Base-by-base conservation (phyloP, 2,329 filamentous ascomycete genomes). In the Penicillium sp. region DNA sequence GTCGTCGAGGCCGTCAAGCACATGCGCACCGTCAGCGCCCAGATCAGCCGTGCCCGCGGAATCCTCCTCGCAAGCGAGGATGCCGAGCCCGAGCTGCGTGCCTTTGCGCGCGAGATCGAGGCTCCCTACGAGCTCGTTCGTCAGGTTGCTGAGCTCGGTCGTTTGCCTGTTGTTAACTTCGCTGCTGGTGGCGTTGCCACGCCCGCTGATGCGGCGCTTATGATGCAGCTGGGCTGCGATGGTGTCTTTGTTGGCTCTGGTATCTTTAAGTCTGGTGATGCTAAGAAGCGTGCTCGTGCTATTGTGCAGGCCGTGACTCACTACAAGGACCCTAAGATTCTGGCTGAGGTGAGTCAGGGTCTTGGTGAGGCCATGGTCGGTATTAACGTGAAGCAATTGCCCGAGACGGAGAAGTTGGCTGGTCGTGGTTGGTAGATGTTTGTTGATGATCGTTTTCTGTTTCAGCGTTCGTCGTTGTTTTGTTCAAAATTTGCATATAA, bases 131-230 rank as follows among this genome's bases (percentile, higher is more conserved):
- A 83, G 8, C 77, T 99, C 54, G 80, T 99, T 29, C 87, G 85
- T 70, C 84, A 95, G 78, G 92, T 89, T 0, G 92, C 90, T 1
- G 83, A 90, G 77, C 79, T 95, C 57, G 90, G 90, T 36, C 80
- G 93, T 42, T 77, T 99, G 46, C 93, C 93, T 2, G 92, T 97
- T 0, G 93, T 99, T 57, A 97, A 97, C 79, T 97, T 99, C 63
- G 93, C 93, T 0, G 93, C 93, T 3, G 93, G 93, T n/a, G 93
- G 93, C 50, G 88, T 99, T n/a, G 93, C 93, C n/a, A 99, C 93
- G 1, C 93, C 93, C 0, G 93, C 93, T 0, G 93, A 99, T 72
- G 93, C 93, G 0, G 93, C 93, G 2, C 78, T 99, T 75, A 89
- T 99, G 92, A 99, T 99, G 93, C 92, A 97, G 79, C 78, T 99